Evolutionary conservation across 2,329 filamentous ascomycete species (phyloP), one percentile per base, ranked within the genome.

Genomic region (Xylariaceae sp.): DNA sequence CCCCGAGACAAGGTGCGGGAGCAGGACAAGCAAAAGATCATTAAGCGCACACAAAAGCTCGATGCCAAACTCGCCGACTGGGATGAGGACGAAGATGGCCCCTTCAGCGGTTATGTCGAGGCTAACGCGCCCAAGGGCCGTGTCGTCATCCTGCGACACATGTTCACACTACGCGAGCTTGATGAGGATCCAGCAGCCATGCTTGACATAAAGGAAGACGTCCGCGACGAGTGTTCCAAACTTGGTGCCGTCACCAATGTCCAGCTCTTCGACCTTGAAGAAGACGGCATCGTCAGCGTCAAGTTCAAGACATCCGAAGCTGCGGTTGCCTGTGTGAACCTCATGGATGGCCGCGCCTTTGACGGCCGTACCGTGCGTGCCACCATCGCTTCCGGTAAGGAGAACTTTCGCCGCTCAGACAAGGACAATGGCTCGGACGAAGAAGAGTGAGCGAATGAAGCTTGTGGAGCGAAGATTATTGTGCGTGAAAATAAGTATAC

Each of bases 61-160:
- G 89, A 92, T 65, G 92, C 90, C 47, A 91, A 92, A 73, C 82
- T 97, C 35, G 88, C 91, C 3, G 91, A 97, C 71, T 99, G 94
- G 94, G 88, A 90, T 66, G 92, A 96, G 66, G 91, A 97, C 68
- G 87, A 92, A 52, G 53, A 60, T 44, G 47, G 51, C 12, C 81
- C 86, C 30, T 80, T 74, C 58, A 77, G 68, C 3, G 67, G 62
- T 1, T 71, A 76, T 29, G 65, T 83, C 29, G 77, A 79, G n/a
- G 77, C 71, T 7, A 68, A 66, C 42, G 70, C 73, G 51, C 79
- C 76, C 65, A 87, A 82, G 73, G 88, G 91, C 65, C 95, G 91
- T 70, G 77, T 89, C 12, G 91, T 96, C 31, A 85, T 97, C 55
- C 74, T 99, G 60, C 89, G 89, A 68, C 85, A 95, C 73, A 95